phyloP scores from a whole-genome alignment of 495 filamentous ascomycete genomes.

The Aspergillus leporis region DNA sequence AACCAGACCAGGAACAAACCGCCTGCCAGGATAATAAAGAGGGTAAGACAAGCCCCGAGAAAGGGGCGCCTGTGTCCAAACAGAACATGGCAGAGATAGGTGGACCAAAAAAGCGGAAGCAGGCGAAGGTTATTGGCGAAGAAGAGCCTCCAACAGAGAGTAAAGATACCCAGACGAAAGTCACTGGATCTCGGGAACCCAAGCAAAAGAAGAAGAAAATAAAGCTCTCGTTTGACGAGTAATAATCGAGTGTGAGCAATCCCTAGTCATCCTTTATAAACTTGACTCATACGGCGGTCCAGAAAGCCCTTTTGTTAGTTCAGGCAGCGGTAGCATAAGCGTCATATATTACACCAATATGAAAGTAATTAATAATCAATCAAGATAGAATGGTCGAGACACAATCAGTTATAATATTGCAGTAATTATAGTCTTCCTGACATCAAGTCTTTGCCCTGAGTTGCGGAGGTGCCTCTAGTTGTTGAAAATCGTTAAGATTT shows the following conservation, averaged over 20 bases:
- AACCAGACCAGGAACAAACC: conserved; percentile 11
- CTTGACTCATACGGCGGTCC: conserved; percentile 2
- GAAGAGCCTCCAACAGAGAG: conserved; percentile 28
- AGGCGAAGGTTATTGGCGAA: conserved; percentile 43
- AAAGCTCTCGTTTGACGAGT: conserved; percentile 46
- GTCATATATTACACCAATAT: background rate
- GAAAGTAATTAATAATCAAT: conserved; percentile 3
- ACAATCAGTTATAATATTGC: background rate
- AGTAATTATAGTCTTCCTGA: background rate
- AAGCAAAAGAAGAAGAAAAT: conserved; percentile 50
- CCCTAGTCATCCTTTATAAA: background rate
- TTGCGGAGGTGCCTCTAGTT: background rate
- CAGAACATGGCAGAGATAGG: conserved; percentile 46
- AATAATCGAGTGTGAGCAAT: background rate
- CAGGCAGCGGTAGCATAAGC: background rate
- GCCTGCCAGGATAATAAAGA: conserved; percentile 15
- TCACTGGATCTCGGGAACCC: conserved; percentile 30
- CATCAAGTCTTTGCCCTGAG: background rate
- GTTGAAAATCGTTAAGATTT: conserved; percentile 1
- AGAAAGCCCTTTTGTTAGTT: background rate
- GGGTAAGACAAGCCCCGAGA: conserved; percentile 15
- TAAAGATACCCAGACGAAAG: conserved; percentile 27
- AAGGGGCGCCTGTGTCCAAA: conserved; percentile 25
- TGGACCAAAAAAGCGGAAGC: conserved; percentile 45
- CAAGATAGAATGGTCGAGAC: background rate